phyloP scores from a whole-genome alignment of 352 stramenopile species.

The Phytophthora kernoviae region DNA sequence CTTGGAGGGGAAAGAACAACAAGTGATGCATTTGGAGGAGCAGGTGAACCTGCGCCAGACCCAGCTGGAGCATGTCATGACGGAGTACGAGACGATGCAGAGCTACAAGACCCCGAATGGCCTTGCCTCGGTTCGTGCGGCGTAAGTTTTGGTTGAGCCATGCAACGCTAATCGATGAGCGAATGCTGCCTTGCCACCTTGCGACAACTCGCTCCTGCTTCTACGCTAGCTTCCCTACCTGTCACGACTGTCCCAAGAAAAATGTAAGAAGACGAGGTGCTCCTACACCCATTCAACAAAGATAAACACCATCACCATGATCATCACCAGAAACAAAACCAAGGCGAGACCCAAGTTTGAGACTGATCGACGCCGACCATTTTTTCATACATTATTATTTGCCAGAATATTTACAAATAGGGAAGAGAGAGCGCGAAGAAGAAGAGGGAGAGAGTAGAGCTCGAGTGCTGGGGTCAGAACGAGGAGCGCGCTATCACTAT shows the following conservation, averaged over 20 bases:
- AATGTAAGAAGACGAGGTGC: constrained; percentile 37
- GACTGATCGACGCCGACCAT: constrained; percentile 17
- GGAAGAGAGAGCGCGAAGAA: too few relatives aligned
- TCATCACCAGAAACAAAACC: constrained; percentile 23
- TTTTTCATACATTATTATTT: constrained; percentile 40
- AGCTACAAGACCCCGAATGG: constrained; percentile 21
- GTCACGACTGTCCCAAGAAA: constrained; percentile 32
- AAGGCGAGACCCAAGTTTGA: constrained; percentile 19
- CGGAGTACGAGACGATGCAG: constrained; percentile 36
- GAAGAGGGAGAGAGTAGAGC: constrained; percentile 10
- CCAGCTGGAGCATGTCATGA: constrained; percentile 56
- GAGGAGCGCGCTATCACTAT: constrained; percentile 11
- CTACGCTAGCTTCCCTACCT: constrained; percentile 9
- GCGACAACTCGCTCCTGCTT: background rate
- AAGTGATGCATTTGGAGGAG: constrained; percentile 69
- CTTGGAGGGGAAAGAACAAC: constrained; percentile 69
- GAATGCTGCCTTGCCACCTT: constrained; percentile 1
- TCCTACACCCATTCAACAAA: constrained; percentile 12
- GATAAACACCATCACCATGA: constrained; percentile 23
- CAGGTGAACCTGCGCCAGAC: constrained; percentile 55
- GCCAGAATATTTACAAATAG: constrained; percentile 36
- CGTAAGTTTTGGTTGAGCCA: constrained; percentile 17
- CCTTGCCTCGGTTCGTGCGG: constrained; percentile 8
- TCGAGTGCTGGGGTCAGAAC: constrained; percentile 6
- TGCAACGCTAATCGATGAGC: constrained; percentile 7